Evolutionary conservation across 179 eudicot species (phyloP), one percentile per base, ranked within the genome.

Genomic region (Camellia oleifera): DNA sequence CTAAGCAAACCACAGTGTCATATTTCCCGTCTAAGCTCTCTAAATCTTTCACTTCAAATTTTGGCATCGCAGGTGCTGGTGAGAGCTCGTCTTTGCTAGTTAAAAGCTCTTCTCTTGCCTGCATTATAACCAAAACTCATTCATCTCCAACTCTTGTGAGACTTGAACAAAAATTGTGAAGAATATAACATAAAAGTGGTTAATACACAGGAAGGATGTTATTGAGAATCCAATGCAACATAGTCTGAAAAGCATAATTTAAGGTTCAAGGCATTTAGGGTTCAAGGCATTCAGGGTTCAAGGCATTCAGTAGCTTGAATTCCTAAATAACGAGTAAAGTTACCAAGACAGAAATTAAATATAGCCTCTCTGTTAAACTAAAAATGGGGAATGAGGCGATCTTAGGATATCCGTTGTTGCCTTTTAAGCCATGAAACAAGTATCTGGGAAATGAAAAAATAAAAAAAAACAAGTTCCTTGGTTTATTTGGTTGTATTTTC

Each of bases 21-120:
- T 87, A 96, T 87, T 92, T 92, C 69, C 99, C 98, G 54, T 86
- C 71, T 74, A 96, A 85, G 89, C 98, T 94, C 82, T 96, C 99
- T 72, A 96, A 82, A 83, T 96, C 99, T 45, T 85, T 94, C 77
- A 94, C 97, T 82, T 94, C 98, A 77, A 96, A 96, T 74, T 90
- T 94, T 18, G 99, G 99, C 90, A 96, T 82, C 65, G 85, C 89
- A 23, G 83, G 26, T 56, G 84, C 78, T 54, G 83, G 74, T 5
- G 91, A 84, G 48, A 45, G 58, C 44, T 81, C 90, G 60, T 69
- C 77, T 46, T 72, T 78, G 18, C 86, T 86, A 18, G 57, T 77
- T 13, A 84, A 82, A 71, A 94, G 92, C 85, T 91, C 98, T 77
- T 91, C 88, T 61, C 68, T 87, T 69, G 97, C 95, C 98, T 94